Percentiles rank a stretch among this genome's conserved stretches.
Evolutionary conservation across 106 monocot species (phyloP).

Genomic region (Acorus calamus): DNA sequence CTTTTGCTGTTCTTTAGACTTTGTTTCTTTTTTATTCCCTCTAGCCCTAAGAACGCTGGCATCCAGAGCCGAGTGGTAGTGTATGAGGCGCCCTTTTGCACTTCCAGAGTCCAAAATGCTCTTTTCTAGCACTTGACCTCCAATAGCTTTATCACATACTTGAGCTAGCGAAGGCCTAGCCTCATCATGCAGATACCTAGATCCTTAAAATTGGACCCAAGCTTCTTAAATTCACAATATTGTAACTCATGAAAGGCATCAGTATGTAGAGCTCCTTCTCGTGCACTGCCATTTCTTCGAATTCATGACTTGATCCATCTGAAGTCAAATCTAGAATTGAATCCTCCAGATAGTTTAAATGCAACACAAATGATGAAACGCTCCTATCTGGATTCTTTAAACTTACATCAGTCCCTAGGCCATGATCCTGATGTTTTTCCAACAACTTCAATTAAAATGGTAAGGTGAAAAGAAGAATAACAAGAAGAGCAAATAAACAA

Average conservation of each 20-base stretch:
- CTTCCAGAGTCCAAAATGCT: constrained; percentile 54
- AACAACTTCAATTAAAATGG: no score
- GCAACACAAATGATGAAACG: constrained; percentile 78
- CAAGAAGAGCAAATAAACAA: no score
- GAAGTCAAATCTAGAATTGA: constrained; percentile 4
- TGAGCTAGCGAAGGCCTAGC: constrained; percentile 61
- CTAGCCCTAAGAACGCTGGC: constrained; percentile 47
- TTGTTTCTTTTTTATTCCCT: constrained; percentile 22
- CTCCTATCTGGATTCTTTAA: constrained; percentile 64
- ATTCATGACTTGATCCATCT: not conserved
- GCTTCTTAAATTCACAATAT: constrained; percentile 29
- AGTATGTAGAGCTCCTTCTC: constrained; percentile 6
- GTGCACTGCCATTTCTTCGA: not conserved
- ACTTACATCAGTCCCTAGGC: constrained; percentile 80
- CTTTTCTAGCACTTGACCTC: constrained; percentile 41
- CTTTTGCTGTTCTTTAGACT: constrained; percentile 2
- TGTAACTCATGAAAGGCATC: constrained; percentile 2
- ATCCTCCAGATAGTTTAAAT: constrained; percentile 34
- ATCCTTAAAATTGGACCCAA: constrained; percentile 48
- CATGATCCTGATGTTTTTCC: constrained; percentile 53
- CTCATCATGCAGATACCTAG: constrained; percentile 86
- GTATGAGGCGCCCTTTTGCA: constrained; percentile 87
- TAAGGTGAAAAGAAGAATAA: no score
- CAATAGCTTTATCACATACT: constrained; percentile 62
- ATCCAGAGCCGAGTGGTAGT: constrained; percentile 71